Conservation (phyloP, 164 flowering plant genomes). For the Hamamelis virginiana region DNA sequence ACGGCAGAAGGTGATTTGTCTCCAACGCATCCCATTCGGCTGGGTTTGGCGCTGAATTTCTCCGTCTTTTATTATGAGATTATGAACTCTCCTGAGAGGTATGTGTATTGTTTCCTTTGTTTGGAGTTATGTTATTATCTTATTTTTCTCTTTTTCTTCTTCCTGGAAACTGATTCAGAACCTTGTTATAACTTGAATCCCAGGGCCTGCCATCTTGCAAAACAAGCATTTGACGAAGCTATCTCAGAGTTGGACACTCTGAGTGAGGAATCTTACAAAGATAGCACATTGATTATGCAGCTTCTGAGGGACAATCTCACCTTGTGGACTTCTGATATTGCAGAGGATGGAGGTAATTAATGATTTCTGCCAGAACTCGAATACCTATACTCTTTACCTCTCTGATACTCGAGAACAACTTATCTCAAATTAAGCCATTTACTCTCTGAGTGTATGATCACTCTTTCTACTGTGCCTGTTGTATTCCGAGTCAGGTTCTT, state of each 20-base stretch:
- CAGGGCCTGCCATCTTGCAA: conserved; percentile 42
- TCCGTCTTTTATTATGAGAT: conserved; percentile 46
- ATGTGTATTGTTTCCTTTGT: background rate
- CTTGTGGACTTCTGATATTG: conserved; percentile 39
- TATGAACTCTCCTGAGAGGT: conserved; percentile 44
- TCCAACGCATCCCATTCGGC: conserved; percentile 39
- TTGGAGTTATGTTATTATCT: background rate
- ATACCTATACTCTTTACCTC: background rate
- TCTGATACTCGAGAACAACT: background rate
- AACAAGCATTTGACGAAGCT: conserved; percentile 44
- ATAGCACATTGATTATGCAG: conserved; percentile 42
- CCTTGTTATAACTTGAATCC: background rate
- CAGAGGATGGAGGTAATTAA: conserved; percentile 34
- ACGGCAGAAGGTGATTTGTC: conserved; percentile 32
- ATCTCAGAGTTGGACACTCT: conserved; percentile 36
- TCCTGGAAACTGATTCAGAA: background rate
- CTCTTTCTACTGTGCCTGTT: background rate
- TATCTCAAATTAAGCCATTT: background rate
- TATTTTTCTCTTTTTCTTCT: too few relatives aligned
- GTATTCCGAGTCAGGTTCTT: background rate
- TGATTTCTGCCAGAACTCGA: background rate
- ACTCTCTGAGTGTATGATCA: background rate
- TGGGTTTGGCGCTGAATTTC: conserved; percentile 46
- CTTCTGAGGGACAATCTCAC: conserved; percentile 41
- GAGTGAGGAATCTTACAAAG: conserved; percentile 39